Evolutionary conservation across 352 stramenopile species (phyloP).

Genomic region (Globisporangium spiculum): DNA sequence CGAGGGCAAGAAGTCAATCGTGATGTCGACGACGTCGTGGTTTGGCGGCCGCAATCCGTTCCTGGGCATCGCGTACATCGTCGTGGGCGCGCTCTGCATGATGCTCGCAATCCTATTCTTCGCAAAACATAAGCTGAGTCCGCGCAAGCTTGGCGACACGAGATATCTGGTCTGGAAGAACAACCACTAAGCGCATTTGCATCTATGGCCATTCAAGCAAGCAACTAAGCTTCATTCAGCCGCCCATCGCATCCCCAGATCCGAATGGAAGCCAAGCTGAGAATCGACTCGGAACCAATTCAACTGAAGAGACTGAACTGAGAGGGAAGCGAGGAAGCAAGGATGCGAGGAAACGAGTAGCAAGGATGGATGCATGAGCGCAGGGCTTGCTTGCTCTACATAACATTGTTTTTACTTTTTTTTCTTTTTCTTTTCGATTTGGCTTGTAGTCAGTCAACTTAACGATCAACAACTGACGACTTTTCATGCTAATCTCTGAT

Average conservation of each 20-base stretch:
- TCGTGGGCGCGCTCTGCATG: slow-evolving; percentile 93
- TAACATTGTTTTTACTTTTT: background rate
- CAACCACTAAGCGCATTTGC: slow-evolving; percentile 68
- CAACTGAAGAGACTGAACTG: background rate
- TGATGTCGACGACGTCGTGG: slow-evolving; percentile 95
- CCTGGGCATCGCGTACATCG: slow-evolving; percentile 95
- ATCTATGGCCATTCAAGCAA: background rate
- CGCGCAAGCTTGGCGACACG: slow-evolving; percentile 93
- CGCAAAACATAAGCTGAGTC: slow-evolving; percentile 93
- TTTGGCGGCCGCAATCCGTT: slow-evolving; percentile 97
- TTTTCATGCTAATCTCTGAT: background rate
- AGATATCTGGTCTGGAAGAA: slow-evolving; percentile 96
- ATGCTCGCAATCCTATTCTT: slow-evolving; percentile 94
- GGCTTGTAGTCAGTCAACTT: background rate
- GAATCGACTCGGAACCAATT: background rate
- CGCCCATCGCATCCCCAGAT: background rate
- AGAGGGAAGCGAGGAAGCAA: background rate
- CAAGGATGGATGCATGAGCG: background rate
- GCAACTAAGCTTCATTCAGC: background rate
- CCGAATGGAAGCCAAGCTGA: background rate
- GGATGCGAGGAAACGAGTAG: background rate
- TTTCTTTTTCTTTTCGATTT: background rate
- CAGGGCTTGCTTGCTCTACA: background rate
- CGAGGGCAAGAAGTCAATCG: slow-evolving; percentile 94
- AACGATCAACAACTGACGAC: background rate